These are phyloP conservation scores for Byssothecium circinans DNA, from an alignment of 2,329 filamentous ascomycete species.

Conservation along the genomic window DNA sequence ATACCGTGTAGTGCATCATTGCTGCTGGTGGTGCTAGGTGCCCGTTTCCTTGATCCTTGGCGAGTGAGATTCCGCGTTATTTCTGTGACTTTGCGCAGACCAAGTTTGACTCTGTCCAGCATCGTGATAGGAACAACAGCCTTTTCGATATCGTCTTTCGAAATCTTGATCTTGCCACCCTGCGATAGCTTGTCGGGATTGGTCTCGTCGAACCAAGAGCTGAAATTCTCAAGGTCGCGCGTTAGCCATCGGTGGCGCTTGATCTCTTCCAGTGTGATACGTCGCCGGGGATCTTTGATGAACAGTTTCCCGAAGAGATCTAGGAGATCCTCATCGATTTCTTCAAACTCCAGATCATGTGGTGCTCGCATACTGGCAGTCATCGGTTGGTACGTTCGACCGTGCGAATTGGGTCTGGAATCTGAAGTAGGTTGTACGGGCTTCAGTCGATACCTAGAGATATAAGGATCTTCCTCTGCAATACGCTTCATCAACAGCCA, in stretches of 20 bases:
- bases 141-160: conserved; percentile 85
- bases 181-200: conserved; percentile 78
- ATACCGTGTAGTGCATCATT: conserved; percentile 59
- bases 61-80: conserved; percentile 31
- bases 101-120: conserved; percentile 80
- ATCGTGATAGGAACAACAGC: conserved; percentile 77
- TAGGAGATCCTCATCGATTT: conserved; percentile 75
- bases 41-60: conserved; percentile 55
- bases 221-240: conserved; percentile 71
- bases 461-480: conserved; percentile 88
- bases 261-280: conserved; percentile 87
- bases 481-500: conserved; percentile 91
- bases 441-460: conserved; percentile 78
- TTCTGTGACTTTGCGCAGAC: conserved; percentile 57
- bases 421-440: conserved; percentile 59
- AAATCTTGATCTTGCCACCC: conserved; percentile 87
- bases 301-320: conserved; percentile 80
- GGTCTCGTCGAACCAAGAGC: conserved; percentile 89
- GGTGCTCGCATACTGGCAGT: conserved; percentile 72
- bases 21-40: conserved; percentile 56
- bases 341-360: conserved; percentile 80
- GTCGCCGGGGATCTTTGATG: conserved; percentile 83
- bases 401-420: conserved; percentile 50
- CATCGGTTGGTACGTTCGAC: conserved; percentile 54
- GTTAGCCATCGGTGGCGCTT: conserved; percentile 94